phyloP scores from a whole-genome alignment of 257 asterid species.

The Penstemon newberryi region DNA sequence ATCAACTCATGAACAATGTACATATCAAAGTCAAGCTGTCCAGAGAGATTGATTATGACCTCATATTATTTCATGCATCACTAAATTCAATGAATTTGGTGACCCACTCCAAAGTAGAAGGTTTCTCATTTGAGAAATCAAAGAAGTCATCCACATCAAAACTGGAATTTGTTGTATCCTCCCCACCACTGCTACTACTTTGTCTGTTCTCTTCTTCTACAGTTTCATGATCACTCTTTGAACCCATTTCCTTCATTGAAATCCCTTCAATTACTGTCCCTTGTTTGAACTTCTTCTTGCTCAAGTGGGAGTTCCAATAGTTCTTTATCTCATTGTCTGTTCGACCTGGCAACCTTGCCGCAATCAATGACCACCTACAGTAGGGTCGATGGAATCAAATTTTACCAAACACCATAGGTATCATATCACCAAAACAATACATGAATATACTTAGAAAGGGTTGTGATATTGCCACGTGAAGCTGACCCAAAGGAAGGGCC shows the following conservation, averaged over 20 bases:
- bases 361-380: conserved; percentile 45
- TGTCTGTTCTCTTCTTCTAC: conserved; percentile 23
- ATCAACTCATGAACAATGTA: too few species aligned
- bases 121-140: conserved; percentile 60
- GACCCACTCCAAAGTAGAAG: conserved; percentile 59
- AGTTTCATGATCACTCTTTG: conserved; percentile 24
- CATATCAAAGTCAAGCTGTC: too few species aligned
- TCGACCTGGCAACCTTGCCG: conserved; percentile 49
- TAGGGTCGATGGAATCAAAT: neutral
- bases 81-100: conserved; percentile 38
- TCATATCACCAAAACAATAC: too few species aligned
- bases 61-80: conserved; percentile 1
- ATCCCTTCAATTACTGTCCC: conserved; percentile 34
- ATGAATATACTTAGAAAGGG: too few species aligned
- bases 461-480: too few species aligned
- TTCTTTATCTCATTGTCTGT: conserved; percentile 56
- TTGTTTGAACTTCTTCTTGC: conserved; percentile 36
- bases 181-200: conserved; percentile 19
- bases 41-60: too few species aligned
- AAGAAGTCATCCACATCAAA: conserved; percentile 48
- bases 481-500: too few species aligned
- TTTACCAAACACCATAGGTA: neutral
- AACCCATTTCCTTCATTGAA: conserved; percentile 25
- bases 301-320: conserved; percentile 43
- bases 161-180: conserved; percentile 24